These are phyloP conservation scores for Cryptococcus sp. DNA, from an alignment of 1,284 basidiomycete genomes.

Conservation along the genomic window DNA sequence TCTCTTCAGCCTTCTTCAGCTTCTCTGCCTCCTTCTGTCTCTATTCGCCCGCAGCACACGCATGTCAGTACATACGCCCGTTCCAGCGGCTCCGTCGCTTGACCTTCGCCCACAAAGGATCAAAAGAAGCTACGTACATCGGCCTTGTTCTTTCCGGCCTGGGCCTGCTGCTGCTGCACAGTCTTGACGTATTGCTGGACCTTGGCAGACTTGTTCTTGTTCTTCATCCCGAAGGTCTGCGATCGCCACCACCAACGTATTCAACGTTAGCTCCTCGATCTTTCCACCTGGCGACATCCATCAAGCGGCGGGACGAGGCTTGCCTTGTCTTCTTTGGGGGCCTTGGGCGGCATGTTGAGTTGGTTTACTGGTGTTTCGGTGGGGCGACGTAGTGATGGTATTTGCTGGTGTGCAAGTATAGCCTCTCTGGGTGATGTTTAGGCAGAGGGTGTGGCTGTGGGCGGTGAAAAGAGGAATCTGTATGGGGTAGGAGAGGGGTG, in stretches of 20 bases:
- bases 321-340: conserved; percentile 44
- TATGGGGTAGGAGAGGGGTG: too few relatives aligned
- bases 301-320: conserved; percentile 2
- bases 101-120: background rate
- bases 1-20: conserved; percentile 69
- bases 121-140: conserved; percentile 37
- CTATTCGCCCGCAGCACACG: conserved; percentile 1
- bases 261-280: background rate
- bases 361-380: background rate
- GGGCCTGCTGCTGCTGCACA: conserved; percentile 66
- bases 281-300: background rate
- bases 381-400: background rate
- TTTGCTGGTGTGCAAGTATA: background rate
- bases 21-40: conserved; percentile 78
- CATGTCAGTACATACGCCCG: background rate
- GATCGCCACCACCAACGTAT: conserved; percentile 1
- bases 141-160: conserved; percentile 73
- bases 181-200: conserved; percentile 79
- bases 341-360: conserved; percentile 46
- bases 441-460: too few relatives aligned
- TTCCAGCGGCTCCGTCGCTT: background rate
- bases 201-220: conserved; percentile 93
- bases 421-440: background rate
- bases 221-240: conserved; percentile 90
- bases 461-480: too few relatives aligned